Percentiles rank a stretch among this genome's conserved stretches.
Conservation (phyloP, 208 protist species). For the Wallacemonas rigidus region DNA sequence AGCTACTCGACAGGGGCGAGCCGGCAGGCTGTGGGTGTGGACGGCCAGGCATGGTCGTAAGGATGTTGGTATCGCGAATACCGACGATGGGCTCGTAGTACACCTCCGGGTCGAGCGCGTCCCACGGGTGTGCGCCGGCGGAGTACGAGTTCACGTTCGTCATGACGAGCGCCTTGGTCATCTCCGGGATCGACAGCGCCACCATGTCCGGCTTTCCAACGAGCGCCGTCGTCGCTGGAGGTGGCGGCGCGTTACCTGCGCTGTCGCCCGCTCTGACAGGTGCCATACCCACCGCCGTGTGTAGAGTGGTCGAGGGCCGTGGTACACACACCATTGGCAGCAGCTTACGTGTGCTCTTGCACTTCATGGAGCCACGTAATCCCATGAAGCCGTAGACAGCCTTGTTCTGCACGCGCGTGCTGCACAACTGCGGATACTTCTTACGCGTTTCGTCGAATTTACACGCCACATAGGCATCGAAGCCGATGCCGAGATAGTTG, state of each 20-base stretch:
- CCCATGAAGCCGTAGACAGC: conserved; percentile 72
- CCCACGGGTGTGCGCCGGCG: conserved; percentile 68
- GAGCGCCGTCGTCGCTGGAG: background rate
- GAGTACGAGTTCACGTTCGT: conserved; percentile 84
- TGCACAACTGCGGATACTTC: conserved; percentile 56
- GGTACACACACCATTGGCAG: conserved; percentile 67
- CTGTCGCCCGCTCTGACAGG: background rate
- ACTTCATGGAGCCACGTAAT: conserved; percentile 41
- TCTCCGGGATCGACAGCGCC: conserved; percentile 50
- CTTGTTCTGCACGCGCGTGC: conserved; percentile 68
- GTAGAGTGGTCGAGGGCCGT: conserved; percentile 14
- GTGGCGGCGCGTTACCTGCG: background rate
- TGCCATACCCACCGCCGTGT: background rate
- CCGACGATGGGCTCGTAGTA: conserved; percentile 47
- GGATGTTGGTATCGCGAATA: conserved; percentile 9
- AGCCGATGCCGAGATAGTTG: conserved; percentile 87
- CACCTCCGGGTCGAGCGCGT: conserved; percentile 22
- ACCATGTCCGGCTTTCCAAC: conserved; percentile 29
- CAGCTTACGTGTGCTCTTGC: conserved; percentile 43
- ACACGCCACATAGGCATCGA: conserved; percentile 71
- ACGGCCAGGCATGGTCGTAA: conserved; percentile 8
- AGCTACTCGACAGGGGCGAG: background rate
- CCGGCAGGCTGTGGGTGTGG: background rate
- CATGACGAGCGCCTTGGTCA: conserved; percentile 66
- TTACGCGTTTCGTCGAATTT: conserved; percentile 63